phyloP scores from a whole-genome alignment of 1,139 yeast genomes.

The Suhomyces guaymorum region DNA sequence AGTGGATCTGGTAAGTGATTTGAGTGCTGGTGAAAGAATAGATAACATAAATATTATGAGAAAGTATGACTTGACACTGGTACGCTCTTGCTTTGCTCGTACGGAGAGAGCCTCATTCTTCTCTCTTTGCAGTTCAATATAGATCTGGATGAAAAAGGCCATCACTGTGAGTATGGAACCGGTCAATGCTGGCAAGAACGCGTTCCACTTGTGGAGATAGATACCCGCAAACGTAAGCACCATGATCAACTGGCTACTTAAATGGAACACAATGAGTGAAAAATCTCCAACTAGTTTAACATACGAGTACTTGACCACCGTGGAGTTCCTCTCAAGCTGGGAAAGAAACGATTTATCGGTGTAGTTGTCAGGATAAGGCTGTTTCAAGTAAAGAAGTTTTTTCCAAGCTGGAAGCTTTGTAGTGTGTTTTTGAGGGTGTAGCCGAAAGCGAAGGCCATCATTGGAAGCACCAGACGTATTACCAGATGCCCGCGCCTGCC shows the following conservation, averaged over 20 bases:
- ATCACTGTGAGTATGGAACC: constrained; percentile 28
- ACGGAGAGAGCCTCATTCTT: constrained; percentile 11
- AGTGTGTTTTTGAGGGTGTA: not conserved
- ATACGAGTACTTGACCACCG: constrained; percentile 69
- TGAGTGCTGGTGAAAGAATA: constrained; percentile 83
- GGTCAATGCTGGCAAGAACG: constrained; percentile 35
- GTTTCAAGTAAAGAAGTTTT: constrained; percentile 82
- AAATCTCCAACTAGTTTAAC: constrained; percentile 67
- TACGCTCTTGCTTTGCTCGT: constrained; percentile 13
- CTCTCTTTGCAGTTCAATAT: constrained; percentile 18
- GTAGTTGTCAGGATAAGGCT: constrained; percentile 89
- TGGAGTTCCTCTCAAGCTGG: constrained; percentile 73
- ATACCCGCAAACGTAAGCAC: constrained; percentile 62
- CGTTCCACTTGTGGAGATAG: constrained; percentile 49
- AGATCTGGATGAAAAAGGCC: constrained; percentile 21
- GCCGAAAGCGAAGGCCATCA: not conserved
- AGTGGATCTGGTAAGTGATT: constrained; percentile 84
- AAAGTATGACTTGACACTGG: constrained; percentile 58
- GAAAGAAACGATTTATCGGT: constrained; percentile 79
- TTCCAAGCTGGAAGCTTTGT: constrained; percentile 56
- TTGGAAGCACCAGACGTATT: not conserved
- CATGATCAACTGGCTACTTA: constrained; percentile 61
- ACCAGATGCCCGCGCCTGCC: not conserved
- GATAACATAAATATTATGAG: constrained; percentile 70
- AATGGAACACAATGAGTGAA: constrained; percentile 64